A percentile compares a stretch with the other conserved stretches of the same genome.
Evolutionary conservation across 768 basidiomycete genomes (phyloP).

Genomic region (Hortiboletus campestris): DNA sequence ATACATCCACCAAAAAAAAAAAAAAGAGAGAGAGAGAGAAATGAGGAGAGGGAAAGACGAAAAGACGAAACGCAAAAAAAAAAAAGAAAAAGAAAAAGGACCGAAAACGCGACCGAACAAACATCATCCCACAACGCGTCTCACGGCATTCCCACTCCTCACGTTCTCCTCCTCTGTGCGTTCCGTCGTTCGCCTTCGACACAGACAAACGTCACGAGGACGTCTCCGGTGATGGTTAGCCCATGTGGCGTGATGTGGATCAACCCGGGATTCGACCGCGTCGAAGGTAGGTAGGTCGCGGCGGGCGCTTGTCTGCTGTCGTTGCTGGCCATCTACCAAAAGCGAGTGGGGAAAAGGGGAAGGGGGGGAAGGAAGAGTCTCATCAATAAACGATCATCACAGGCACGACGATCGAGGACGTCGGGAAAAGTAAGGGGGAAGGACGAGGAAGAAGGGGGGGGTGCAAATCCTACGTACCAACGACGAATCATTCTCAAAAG

Average conservation of each 20-base stretch:
- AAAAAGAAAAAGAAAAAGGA: no score
- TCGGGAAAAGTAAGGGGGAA: background rate
- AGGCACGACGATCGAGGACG: background rate
- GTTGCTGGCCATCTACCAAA: constrained; percentile 30
- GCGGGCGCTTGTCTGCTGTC: constrained; percentile 33
- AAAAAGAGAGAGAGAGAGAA: background rate
- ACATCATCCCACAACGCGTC: no score
- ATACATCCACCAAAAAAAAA: background rate
- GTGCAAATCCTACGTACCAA: constrained; percentile 20
- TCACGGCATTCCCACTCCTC: background rate
- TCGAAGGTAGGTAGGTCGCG: constrained; percentile 28
- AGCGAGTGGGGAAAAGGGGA: no score
- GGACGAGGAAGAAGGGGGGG: background rate
- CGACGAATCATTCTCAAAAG: constrained; percentile 32
- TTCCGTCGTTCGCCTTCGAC: constrained; percentile 35
- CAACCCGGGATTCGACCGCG: constrained; percentile 27
- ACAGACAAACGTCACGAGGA: constrained; percentile 32
- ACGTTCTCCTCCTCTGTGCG: constrained; percentile 21
- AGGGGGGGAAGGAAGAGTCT: no score
- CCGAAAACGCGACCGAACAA: no score
- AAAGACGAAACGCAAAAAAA: background rate
- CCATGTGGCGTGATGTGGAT: constrained; percentile 35
- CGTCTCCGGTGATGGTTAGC: constrained; percentile 31
- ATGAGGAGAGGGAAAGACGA: background rate
- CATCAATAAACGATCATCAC: constrained; percentile 1